A percentile compares a stretch with the other conserved stretches of the same genome.
Conservation (phyloP, 192 early-diverging fungal genomes). For the Backusella sp. region DNA sequence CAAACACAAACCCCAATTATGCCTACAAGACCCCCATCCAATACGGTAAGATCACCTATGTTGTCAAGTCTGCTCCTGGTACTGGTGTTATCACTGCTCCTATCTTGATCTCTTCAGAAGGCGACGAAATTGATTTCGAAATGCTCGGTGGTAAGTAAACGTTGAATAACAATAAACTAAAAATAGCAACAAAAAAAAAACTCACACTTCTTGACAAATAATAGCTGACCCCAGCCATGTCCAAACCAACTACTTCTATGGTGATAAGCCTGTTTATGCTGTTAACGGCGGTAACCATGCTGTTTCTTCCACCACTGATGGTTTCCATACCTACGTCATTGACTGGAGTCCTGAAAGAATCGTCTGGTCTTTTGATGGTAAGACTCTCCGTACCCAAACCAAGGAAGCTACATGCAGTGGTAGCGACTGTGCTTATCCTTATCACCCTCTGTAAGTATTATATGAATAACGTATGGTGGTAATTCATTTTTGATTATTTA, state of each 20-base stretch:
- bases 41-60: slow-evolving; percentile 37
- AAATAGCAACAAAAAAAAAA: not conserved
- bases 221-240: slow-evolving; percentile 33
- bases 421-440: slow-evolving; percentile 18
- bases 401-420: slow-evolving; percentile 26
- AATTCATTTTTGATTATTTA: not conserved
- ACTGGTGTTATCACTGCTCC: slow-evolving; percentile 30
- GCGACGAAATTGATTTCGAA: slow-evolving; percentile 56
- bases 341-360: slow-evolving; percentile 39
- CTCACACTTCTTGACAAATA: not conserved
- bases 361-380: slow-evolving; percentile 39
- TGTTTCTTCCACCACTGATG: slow-evolving; percentile 8
- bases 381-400: slow-evolving; percentile 30
- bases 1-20: slow-evolving; percentile 27
- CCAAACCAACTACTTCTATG: slow-evolving; percentile 44
- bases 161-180: not conserved
- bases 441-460: slow-evolving; percentile 24
- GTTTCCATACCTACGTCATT: slow-evolving; percentile 41
- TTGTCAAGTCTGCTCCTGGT: slow-evolving; percentile 29
- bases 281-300: slow-evolving; percentile 24
- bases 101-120: slow-evolving; percentile 25
- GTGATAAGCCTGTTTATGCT: slow-evolving; percentile 5
- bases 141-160: slow-evolving; percentile 14
- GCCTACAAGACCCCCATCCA: slow-evolving; percentile 30
- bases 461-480: not conserved